Evolutionary conservation across 768 basidiomycete species (phyloP), one percentile per base, ranked within the genome.

Genomic region (Trichaptum fuscoviolaceum): DNA sequence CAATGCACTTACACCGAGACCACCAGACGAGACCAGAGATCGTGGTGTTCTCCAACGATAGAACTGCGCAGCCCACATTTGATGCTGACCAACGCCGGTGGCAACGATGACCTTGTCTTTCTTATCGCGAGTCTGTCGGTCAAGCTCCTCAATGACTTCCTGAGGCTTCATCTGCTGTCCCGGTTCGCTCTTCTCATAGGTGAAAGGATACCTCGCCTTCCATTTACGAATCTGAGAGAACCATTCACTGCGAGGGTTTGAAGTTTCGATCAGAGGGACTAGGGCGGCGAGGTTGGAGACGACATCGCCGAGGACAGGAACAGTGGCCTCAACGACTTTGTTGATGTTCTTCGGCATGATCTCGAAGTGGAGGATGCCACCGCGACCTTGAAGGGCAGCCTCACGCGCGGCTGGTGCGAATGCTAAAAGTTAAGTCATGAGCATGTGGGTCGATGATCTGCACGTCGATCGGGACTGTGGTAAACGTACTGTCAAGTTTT

Each of bases 311-410:
- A 97, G 84, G 73, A 99, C 84, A 62, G 97, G 94, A 66, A 98
- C 92, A 61, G 91, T 88, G 24, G 97, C 96, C 64, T 99, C 88
- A 64, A 99, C 87, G 68, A 99, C 95, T 79, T 99, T 99, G 86
- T 99, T 99, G 78, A 99, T 85, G 78, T 99, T 99, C 84, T 99
- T 99, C 60, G 97, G 94, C 81, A 88, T 87, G 70, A 99, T 96
- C 81, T 99, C 97, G 73, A 99, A 99, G 81, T 99, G 97, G 74
- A 99, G 97, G 80, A 99, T 96, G 35, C 97, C 97, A 12, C 97
- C 97, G 1, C 87, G 86, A 59, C 96, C 93, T 70, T 89, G 84
- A 0, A 84, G 80, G 1, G 96, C 95, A 7, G 97, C 97, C 7
- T 89, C 89, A 62, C 83, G 83, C 0, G 97, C 96, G 15, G 88